Evolutionary conservation across 176 grass and related monocot species (phyloP), one percentile per base, ranked within the genome.

Genomic region (Triticum monococcum): DNA sequence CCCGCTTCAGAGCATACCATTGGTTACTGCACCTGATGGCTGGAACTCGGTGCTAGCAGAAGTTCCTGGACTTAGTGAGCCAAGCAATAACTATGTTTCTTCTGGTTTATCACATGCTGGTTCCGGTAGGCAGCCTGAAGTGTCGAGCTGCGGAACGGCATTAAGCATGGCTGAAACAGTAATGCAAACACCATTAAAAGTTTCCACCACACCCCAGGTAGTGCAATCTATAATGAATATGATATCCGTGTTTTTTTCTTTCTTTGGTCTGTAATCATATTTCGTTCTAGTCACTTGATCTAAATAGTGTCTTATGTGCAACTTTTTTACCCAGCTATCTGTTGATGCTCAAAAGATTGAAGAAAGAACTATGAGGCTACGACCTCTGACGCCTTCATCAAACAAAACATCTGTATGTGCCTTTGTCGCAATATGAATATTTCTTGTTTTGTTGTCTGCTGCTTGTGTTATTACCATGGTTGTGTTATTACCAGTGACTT

Each of bases 151-250:
- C 7, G 85, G 69, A 9, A 72, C 62, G 59, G 50, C 78, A 23
- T 88, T 94, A 91, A 94, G 83, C 78, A 94, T 93, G 94, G 91
- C 91, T 62, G 89, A 93, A 87, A 90, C 94, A 78, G 85, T 95
- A 28, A 90, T 90, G 85, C 94, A 95, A 57, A 64, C 81, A 1
- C 94, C 94, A n/a, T 72, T 90, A 64, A 88, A 80, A 75, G 78
- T 72, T 79, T 84, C 72, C 45, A 91, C 87, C 8, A 12, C 82
- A 33, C 93, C 88, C 12, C 94, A 93, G 94, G 94, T 95, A 72
- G 45, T 62, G 26, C 59, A 75, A 75, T 26, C 24, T 50, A 75
- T 75, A 68, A 63, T 79, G 18, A 81, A 50, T 78, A 59, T 70
- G 10, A 69, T 68, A 36, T 68, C 23, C 66, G 52, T 60, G 33